Conservation (phyloP, 192 early-diverging fungal genomes). For the Oehlia diaphana region DNA sequence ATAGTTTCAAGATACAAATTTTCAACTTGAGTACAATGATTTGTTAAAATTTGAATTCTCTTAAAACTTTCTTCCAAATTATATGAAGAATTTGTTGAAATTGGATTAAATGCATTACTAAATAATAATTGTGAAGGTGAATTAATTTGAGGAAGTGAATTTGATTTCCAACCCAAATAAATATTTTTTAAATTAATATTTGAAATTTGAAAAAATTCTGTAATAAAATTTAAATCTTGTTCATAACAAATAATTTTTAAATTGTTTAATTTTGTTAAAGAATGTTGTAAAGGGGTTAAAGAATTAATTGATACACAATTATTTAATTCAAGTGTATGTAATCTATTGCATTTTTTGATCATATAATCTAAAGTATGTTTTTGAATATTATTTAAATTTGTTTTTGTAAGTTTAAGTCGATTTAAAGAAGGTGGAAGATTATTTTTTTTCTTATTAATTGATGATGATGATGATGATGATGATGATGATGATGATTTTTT, state of each 20-base stretch:
- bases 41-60: not conserved
- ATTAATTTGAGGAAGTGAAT: not conserved
- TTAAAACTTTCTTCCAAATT: not conserved
- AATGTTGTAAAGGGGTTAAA: not conserved
- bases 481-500: not conserved
- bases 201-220: not conserved
- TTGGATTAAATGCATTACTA: not conserved
- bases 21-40: not conserved
- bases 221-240: not conserved
- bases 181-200: not conserved
- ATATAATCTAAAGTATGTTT: not conserved
- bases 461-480: not conserved
- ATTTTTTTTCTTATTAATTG: not conserved
- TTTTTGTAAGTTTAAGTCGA: not conserved
- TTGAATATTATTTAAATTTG: not conserved
- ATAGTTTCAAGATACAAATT: not conserved
- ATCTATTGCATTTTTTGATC: not conserved
- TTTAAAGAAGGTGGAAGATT: not conserved
- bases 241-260: not conserved
- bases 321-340: not conserved
- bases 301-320: not conserved
- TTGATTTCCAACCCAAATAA: not conserved
- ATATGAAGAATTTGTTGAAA: not conserved
- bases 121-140: too few species aligned
- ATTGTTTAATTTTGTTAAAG: not conserved